Evolutionary conservation across 2,329 filamentous ascomycete genomes (phyloP).

Genomic region (Colletotrichum caudatum): DNA sequence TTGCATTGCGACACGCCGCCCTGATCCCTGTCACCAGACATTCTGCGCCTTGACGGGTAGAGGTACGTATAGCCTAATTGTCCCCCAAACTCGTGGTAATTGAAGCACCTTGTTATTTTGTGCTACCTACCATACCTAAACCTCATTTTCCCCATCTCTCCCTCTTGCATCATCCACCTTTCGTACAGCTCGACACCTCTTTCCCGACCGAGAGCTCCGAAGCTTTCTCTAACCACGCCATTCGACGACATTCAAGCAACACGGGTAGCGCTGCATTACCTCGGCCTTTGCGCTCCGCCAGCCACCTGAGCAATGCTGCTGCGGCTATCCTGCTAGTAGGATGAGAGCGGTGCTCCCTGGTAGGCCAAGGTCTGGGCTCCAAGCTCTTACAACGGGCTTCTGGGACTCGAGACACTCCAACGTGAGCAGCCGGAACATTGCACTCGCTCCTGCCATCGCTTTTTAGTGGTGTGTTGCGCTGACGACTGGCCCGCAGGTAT

Average conservation of each 20-base stretch:
- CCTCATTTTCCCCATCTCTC: neutral
- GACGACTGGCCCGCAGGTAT: constrained; percentile 67
- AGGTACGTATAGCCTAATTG: neutral
- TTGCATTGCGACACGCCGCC: neutral
- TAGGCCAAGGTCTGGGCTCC: constrained; percentile 80
- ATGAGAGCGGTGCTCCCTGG: constrained; percentile 87
- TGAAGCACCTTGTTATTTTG: neutral
- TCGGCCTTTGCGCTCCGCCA: neutral
- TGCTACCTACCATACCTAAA: neutral
- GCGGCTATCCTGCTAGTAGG: constrained; percentile 53
- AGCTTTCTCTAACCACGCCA: neutral
- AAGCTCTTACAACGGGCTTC: constrained; percentile 79
- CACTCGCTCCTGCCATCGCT: constrained; percentile 23
- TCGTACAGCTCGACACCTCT: constrained; percentile 4
- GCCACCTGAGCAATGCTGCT: constrained; percentile 31
- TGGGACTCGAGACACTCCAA: constrained; percentile 81
- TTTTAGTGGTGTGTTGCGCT: constrained; percentile 14
- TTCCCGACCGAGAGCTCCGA: neutral
- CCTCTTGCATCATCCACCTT: neutral
- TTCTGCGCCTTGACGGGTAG: neutral
- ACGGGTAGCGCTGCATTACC: neutral
- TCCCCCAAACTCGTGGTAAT: neutral
- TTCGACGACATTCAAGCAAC: neutral
- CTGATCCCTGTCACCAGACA: neutral
- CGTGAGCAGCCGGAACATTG: constrained; percentile 60